A percentile compares a stretch with the other conserved stretches of the same genome.
phyloP scores from a whole-genome alignment of 352 stramenopile species.

The Globisporangium viniferum region DNA sequence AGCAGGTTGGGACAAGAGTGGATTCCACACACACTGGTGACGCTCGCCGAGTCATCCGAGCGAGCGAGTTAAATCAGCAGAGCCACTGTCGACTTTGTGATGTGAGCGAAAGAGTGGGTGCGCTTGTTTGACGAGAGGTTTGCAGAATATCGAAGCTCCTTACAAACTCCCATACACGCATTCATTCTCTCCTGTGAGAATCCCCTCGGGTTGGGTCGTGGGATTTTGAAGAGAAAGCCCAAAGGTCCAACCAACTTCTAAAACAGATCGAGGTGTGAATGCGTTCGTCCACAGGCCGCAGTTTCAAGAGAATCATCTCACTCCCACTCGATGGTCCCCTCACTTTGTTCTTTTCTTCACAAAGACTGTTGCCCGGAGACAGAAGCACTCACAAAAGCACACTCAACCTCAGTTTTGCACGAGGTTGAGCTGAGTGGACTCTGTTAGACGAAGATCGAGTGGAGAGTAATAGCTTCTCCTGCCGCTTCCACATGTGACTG shows the following conservation, averaged over 20 bases:
- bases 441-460: too few relatives aligned
- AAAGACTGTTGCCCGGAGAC: too few relatives aligned
- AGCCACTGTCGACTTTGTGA: neutral
- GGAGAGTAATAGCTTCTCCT: too few relatives aligned
- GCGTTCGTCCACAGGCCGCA: too few relatives aligned
- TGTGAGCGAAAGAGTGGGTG: neutral
- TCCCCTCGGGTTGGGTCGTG: neutral
- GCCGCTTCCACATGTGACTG: too few relatives aligned
- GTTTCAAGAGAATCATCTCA: too few relatives aligned
- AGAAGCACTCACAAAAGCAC: too few relatives aligned
- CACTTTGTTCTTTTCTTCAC: too few relatives aligned
- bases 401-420: too few relatives aligned
- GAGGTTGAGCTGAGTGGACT: too few relatives aligned
- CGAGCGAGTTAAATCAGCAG: neutral
- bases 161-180: neutral
- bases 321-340: too few relatives aligned
- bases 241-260: neutral
- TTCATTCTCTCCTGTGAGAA: neutral
- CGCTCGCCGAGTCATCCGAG: neutral
- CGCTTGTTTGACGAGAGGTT: neutral
- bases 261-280: too few relatives aligned
- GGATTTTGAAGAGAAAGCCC: neutral
- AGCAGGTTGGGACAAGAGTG: neutral
- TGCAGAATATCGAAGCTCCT: neutral
- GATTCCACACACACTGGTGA: neutral